Conservation (phyloP, 345 rosid species). For the Aethionema arabicum region DNA sequence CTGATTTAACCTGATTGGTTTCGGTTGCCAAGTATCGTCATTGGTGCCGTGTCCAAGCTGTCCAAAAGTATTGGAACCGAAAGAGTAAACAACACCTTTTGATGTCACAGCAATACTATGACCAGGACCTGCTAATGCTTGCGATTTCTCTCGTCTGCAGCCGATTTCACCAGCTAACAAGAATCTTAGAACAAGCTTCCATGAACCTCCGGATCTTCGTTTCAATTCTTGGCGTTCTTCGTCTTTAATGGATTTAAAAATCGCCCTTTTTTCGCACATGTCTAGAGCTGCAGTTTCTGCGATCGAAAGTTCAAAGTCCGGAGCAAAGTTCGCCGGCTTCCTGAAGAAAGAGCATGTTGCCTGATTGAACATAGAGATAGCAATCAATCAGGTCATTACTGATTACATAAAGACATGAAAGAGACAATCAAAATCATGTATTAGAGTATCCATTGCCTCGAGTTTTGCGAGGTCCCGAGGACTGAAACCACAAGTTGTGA, state of each 20-base stretch:
- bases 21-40: conserved; percentile 86
- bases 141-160: conserved; percentile 90
- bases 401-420: conserved; percentile 36
- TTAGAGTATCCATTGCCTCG: conserved; percentile 24
- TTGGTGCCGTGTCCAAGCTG: conserved; percentile 89
- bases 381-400: conserved; percentile 59
- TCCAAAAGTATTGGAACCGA: conserved; percentile 82
- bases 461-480: conserved; percentile 37
- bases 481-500: conserved; percentile 29
- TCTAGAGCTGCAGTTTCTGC: conserved; percentile 98
- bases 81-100: conserved; percentile 70
- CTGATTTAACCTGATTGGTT: conserved; percentile 69
- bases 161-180: conserved; percentile 81
- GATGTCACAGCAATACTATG: conserved; percentile 89
- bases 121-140: conserved; percentile 95
- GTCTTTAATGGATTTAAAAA: conserved; percentile 71
- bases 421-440: not conserved
- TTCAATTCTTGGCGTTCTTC: conserved; percentile 67
- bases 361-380: conserved; percentile 46
- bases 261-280: conserved; percentile 74
- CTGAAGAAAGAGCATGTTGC: conserved; percentile 95
- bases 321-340: conserved; percentile 84
- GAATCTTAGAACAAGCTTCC: conserved; percentile 88
- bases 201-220: conserved; percentile 83
- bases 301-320: conserved; percentile 72